Evolutionary conservation across 2,329 filamentous ascomycete genomes (phyloP), one percentile per base, ranked within the genome.

Genomic region (Fusarium equiseti): DNA sequence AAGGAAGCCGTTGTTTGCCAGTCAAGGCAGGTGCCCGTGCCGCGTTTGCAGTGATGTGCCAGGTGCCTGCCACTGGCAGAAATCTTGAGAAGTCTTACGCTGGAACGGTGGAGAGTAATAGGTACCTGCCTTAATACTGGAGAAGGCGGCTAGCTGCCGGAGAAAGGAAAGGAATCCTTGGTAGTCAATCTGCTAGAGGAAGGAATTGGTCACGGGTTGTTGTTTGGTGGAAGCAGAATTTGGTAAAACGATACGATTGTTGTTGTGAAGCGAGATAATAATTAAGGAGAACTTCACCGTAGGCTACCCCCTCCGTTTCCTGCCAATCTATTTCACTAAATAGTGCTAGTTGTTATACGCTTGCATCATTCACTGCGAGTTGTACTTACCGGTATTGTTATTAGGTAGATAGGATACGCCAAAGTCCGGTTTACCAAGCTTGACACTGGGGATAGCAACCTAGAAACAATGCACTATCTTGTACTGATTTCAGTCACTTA

Each of bases 1-100:
- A 44, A 18, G n/a, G 27, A 26, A 62, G 18, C 27, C 46, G 26
- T 11, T 51, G 46, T 35, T 59, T 65, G 24, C 16, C 12, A 26
- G 43, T 65, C 45, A 22, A 66, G 55, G 63, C 43, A 61, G 62
- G 53, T 48, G 64, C 50, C 67, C 58, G 32, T 45, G 26, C 22
- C 31, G 24, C 31, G 45, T 59, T 63, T 32, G 60, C 42, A 51
- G 44, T 35, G 26, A 42, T n/a, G 22, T 53, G 56, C 61, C 52
- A 24, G 49, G 38, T 45, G 43, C 40, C 35, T 26, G 61, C 50
- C 61, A 64, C 60, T 63, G 65, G 10, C 18, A 50, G 32, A 59
- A 43, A 27, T 53, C 26, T 22, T 16, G 4, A 50, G 40, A 59
- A 35, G 22, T 45, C 22, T 26, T 11, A 4, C 27, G 45, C 55